phyloP scores from a whole-genome alignment of 176 grass and related monocot species.

The Stipa capillata region DNA sequence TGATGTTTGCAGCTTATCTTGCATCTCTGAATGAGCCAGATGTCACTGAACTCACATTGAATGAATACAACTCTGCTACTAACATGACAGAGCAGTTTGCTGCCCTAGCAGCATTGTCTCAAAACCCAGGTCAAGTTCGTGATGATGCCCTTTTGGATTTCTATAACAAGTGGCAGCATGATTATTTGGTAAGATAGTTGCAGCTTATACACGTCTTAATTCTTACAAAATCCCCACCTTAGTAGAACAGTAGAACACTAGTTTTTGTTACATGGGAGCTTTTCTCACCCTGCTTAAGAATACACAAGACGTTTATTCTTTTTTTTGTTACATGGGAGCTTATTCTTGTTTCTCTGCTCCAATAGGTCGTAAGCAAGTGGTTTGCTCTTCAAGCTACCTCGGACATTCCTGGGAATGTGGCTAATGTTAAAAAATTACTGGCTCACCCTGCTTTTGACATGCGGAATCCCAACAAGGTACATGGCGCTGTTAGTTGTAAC shows the following conservation, averaged over 20 bases:
- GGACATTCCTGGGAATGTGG: conserved; percentile 83
- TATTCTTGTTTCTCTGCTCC: conserved; percentile 9
- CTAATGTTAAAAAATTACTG: conserved; percentile 67
- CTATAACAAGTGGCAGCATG: conserved; percentile 80
- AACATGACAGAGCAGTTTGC: conserved; percentile 99
- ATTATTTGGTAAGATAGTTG: conserved; percentile 73
- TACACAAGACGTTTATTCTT: no score
- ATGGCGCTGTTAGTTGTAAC: not conserved
- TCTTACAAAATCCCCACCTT: not conserved
- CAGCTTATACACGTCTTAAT: not conserved
- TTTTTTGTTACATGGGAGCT: not conserved
- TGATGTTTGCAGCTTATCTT: conserved; percentile 67
- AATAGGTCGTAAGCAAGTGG: conserved; percentile 98
- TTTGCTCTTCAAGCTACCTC: conserved; percentile 98
- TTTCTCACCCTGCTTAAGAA: no score
- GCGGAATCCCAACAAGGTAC: conserved; percentile 89
- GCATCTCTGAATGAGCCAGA: conserved; percentile 69
- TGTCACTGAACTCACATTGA: conserved; percentile 59
- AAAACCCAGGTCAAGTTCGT: conserved; percentile 87
- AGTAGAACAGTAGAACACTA: not conserved
- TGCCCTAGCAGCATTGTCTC: conserved; percentile 81
- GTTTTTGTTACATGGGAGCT: not conserved
- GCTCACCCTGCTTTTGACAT: conserved; percentile 85
- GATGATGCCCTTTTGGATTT: conserved; percentile 87
- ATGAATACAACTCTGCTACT: conserved; percentile 81